Base-by-base conservation (phyloP, 257 asterid genomes). In the Lavandula angustifolia region DNA sequence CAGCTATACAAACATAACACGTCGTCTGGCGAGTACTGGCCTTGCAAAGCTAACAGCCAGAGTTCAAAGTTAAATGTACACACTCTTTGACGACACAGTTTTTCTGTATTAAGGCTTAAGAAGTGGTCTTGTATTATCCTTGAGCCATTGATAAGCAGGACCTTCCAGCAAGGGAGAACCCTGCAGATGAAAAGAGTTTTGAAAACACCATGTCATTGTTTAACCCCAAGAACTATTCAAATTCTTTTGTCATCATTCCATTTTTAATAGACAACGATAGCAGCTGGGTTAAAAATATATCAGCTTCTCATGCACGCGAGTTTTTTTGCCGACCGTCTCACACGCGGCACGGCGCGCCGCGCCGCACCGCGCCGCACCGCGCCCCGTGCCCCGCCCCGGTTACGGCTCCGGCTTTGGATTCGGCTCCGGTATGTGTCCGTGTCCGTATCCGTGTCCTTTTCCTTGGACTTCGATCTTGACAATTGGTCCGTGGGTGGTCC, bases 131-230 rank as follows among this genome's bases (percentile, higher is more conserved):
- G 98, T 92, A 73, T 85, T 92, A 78, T 85, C 74, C 95, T 86
- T 74, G 35, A 92, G 94, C 98, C 98, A 92, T 60, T 89, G 77
- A 48, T 74, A 71, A 5, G 95, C 89, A 6, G 88, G 60, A 54
- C 96, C 95, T 32, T 85, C 94, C 81, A 92, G 62, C 79, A 92
- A 79, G 10, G 89, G 88, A 7, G 97, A 89, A 54, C 89, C 96
- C 98, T 89, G 70, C 14, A 10, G 48, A 74, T 49, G 31, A 51
- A 22, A 71, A 13, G 31, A 50, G 59, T 56, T 16, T 34, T 10
- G 60, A 49, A 40, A 48, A 7, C 51, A 42, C 34, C 7, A 37
- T 18, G 0, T 22, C 12, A 38, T 38, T 10, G 0, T 35, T 6
- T 35, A 35, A 35, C 41, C 5, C 2, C 44, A 10, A 7, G 2